Conservation (phyloP, 1,139 yeast genomes). For the Pichia norvegensis region DNA sequence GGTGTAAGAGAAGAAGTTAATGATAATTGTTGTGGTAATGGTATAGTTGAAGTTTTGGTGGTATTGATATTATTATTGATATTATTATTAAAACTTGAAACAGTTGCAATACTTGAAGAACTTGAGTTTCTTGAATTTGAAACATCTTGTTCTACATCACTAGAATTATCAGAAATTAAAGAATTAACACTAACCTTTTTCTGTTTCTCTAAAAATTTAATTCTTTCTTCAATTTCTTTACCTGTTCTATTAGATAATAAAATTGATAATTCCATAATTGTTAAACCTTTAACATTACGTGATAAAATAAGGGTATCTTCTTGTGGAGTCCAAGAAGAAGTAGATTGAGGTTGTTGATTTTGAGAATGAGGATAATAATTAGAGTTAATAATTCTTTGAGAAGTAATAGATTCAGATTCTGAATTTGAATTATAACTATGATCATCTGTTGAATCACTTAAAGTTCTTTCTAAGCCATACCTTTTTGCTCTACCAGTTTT, state of each 20-base stretch:
- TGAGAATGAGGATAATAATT: not conserved
- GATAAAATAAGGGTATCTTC: constrained; percentile 64
- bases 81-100: not conserved
- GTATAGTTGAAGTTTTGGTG: not conserved
- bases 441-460: not conserved
- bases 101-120: constrained; percentile 1
- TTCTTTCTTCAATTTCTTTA: constrained; percentile 61
- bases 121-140: constrained; percentile 3
- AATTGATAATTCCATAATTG: constrained; percentile 68
- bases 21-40: not conserved
- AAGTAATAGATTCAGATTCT: not conserved
- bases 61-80: not conserved
- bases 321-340: constrained; percentile 38
- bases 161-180: constrained; percentile 3
- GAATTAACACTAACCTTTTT: constrained; percentile 17
- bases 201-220: constrained; percentile 46
- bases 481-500: constrained; percentile 5
- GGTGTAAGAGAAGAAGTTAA: not conserved
- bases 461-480: not conserved
- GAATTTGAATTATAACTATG: not conserved
- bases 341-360: not conserved
- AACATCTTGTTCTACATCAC: not conserved
- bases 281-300: constrained; percentile 50
- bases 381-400: not conserved
- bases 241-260: constrained; percentile 67